Base-by-base conservation (phyloP, 345 rosid genomes). In the Atalantia buxifolia region DNA sequence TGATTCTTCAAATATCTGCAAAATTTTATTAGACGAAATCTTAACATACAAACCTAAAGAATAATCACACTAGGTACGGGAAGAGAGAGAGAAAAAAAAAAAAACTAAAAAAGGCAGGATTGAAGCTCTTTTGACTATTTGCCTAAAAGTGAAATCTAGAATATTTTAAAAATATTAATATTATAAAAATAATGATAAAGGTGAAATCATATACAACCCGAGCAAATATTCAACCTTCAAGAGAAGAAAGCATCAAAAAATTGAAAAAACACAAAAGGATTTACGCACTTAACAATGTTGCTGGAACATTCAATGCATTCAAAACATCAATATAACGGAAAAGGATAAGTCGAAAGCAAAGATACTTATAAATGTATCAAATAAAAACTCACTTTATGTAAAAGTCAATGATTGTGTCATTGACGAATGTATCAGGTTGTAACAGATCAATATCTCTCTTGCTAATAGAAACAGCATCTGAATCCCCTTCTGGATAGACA, bases 401-500 rank as follows among this genome's bases (percentile, higher is more conserved):
- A 71, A 95, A 93, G 91, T 95, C 99, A 87, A 95, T 87, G 71
- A 95, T 95, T 48, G 97, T 95, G 78, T 95, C 99, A 74, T 95
- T 93, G 84, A 95, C 76, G 77, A 95, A 95, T 69, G 91, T 88
- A 77, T 90, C 87, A 1, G 99, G 99, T 71, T 81, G 88, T 66
- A 95, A 80, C 71, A 93, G 91, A 80, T 91, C 97, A 81, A 92
- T 84, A 78, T 95, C 99, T 86, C 91, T 87, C 86, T 89, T 90
- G 59, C 94, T 88, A 59, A 95, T 86, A 38, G 89, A 87, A 77
- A 95, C 92, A 65, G 98, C 97, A 90, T 93, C 99, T 66, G 89
- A 84, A 40, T 95, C 99, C 78, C 96, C 99, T 87, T 88, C 86
- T 56, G 98, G 99, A 76, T 91, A 95, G 74, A 93, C 65, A 78